Base-by-base conservation (phyloP, 371 early-diverging fungal genomes). In the Paraphysoderma sedebokerense region DNA sequence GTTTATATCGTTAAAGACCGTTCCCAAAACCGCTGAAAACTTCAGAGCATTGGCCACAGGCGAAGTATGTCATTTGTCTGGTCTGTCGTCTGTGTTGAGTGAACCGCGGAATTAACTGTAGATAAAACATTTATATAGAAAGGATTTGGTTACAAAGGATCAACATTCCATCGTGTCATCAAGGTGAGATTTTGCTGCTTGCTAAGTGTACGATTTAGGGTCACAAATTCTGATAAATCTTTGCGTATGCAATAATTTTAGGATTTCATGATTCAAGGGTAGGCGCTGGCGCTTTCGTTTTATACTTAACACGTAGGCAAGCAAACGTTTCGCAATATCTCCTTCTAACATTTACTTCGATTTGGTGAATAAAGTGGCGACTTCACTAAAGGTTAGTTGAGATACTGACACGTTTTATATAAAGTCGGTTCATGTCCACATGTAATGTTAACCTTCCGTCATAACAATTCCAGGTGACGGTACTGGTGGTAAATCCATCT, bases 401-500 rank as follows among this genome's bases (percentile, higher is more conserved):
- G n/a, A n/a, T n/a, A n/a, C n/a, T n/a, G n/a, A n/a, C n/a, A n/a
- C n/a, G n/a, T n/a, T n/a, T n/a, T n/a, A n/a, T n/a, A n/a, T n/a
- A n/a, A n/a, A n/a, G n/a, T n/a, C n/a, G n/a, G n/a, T n/a, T n/a
- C n/a, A n/a, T n/a, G n/a, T n/a, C n/a, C n/a, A n/a, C n/a, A n/a
- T n/a, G n/a, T n/a, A n/a, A n/a, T n/a, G n/a, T n/a, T n/a, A n/a
- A n/a, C n/a, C n/a, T n/a, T n/a, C n/a, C n/a, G n/a, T n/a, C n/a
- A n/a, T n/a, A n/a, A n/a, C n/a, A n/a, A n/a, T n/a, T 58, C 30
- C 53, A 58, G n/a, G 67, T 50, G 77, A 93, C 61, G 95, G 95
- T 48, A 91, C 91, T 44, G 99, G 99, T 54, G 92, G 97, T 44
- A 83, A 86, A 58, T 86, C 89, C 29, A 92, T 96, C 62, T 97